Percentiles rank a stretch among this genome's conserved stretches.
phyloP scores from a whole-genome alignment of 1,139 yeast species.

The Hyphopichia khmerensis region DNA sequence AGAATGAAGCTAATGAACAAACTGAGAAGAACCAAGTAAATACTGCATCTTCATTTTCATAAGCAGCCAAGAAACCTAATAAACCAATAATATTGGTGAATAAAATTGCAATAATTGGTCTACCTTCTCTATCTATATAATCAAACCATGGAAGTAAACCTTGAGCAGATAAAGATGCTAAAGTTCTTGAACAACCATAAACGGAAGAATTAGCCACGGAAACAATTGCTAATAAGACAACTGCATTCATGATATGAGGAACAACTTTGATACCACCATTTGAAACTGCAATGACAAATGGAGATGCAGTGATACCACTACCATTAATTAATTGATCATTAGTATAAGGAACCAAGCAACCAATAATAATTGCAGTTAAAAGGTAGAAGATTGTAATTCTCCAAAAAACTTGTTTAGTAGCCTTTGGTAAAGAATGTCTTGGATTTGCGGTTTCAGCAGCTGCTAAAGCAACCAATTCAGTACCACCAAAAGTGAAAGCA shows the following conservation, averaged over 20 bases:
- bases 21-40: slow-evolving; percentile 68
- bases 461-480: slow-evolving; percentile 76
- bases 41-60: slow-evolving; percentile 45
- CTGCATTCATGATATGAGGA: slow-evolving; percentile 56
- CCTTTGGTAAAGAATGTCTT: slow-evolving; percentile 62
- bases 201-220: slow-evolving; percentile 59
- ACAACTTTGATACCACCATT: slow-evolving; percentile 38
- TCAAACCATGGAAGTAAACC: slow-evolving; percentile 49
- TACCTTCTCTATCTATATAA: slow-evolving; percentile 55
- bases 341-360: slow-evolving; percentile 45
- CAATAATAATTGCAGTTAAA: slow-evolving; percentile 45
- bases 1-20: slow-evolving; percentile 62
- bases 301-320: slow-evolving; percentile 33
- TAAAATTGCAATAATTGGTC: slow-evolving; percentile 54
- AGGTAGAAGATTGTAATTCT: slow-evolving; percentile 63
- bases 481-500: slow-evolving; percentile 84
- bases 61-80: slow-evolving; percentile 60
- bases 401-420: slow-evolving; percentile 75
- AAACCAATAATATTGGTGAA: slow-evolving; percentile 55
- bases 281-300: slow-evolving; percentile 42
- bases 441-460: slow-evolving; percentile 85
- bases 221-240: slow-evolving; percentile 48
- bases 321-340: slow-evolving; percentile 36
- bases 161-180: slow-evolving; percentile 54
- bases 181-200: slow-evolving; percentile 54